phyloP scores from a whole-genome alignment of 2,329 filamentous ascomycete species.

The Pseudocercospora eumusae region DNA sequence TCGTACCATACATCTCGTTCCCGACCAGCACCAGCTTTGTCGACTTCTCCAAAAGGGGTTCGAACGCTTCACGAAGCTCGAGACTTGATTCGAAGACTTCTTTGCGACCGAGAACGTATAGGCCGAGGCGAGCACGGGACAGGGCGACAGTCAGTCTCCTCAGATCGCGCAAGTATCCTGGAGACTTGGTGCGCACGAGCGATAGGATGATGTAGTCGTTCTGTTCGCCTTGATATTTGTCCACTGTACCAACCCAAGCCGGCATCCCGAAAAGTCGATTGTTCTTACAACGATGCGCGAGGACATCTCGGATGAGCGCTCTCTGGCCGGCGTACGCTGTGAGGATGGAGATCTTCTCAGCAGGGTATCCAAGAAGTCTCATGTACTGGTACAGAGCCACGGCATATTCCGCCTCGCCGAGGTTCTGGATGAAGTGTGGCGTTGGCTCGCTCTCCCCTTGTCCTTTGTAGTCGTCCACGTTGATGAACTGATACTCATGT shows the following conservation, averaged over 20 bases:
- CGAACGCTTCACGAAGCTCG: conserved; percentile 85
- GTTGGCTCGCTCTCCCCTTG: conserved; percentile 84
- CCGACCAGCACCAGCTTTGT: conserved; percentile 74
- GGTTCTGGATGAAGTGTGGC: conserved; percentile 93
- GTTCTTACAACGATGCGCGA: conserved; percentile 77
- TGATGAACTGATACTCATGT: conserved; percentile 95
- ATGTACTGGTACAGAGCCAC: conserved; percentile 97
- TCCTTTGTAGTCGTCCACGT: conserved; percentile 91
- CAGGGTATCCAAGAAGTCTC: conserved; percentile 90
- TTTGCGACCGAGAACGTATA: conserved; percentile 88
- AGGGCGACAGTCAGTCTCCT: conserved; percentile 91
- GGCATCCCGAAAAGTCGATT: conserved; percentile 87
- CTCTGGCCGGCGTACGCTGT: conserved; percentile 92
- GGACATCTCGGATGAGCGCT: conserved; percentile 83
- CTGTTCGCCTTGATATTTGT: conserved; percentile 98
- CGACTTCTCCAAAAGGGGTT: conserved; percentile 67
- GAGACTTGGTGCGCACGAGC: conserved; percentile 80
- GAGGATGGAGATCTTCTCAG: conserved; percentile 79
- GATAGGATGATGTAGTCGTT: conserved; percentile 98
- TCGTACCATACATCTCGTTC: conserved; percentile 80
- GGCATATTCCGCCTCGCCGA: conserved; percentile 95
- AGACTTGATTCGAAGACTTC: conserved; percentile 86
- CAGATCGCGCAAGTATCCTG: conserved; percentile 91
- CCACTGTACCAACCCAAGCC: conserved; percentile 87
- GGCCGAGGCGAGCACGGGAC: conserved; percentile 83